Base-by-base conservation (phyloP, 495 filamentous ascomycete genomes). In the Neurospora terricola region DNA sequence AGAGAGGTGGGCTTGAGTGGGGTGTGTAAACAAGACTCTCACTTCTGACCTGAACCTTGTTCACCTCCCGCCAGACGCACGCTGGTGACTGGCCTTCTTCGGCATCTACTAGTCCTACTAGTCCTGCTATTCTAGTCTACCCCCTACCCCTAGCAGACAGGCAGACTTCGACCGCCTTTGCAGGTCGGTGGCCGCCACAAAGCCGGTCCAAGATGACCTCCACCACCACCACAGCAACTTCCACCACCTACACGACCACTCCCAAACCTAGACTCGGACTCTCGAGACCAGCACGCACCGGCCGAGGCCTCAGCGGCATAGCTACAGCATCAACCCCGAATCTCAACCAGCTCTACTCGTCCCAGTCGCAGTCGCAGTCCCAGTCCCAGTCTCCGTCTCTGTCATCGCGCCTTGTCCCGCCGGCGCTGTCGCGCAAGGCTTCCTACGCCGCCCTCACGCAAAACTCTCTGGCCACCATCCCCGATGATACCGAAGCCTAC, bases 191-290 rank as follows among this genome's bases (percentile, higher is more conserved):
- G 54, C 70, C 70, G 73, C 75, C 70, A 73, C 69, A 75, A 69
- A 43, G 48, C 62, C 34, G n/a, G 21, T 69, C 74, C 76, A 77
- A 79, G 71, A 81, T 81, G 79, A 76, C 80, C 71, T 74, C 74
- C 75, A 74, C 74, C 70, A 74, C 37, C 37, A 80, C 78, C 71
- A 76, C 80, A 74, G 45, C 45, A 54, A 54, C 54, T 62, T 62
- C 54, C 27, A 78, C 80, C 38, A 71, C 95, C 89, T 75, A 86
- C 83, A 80, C 94, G 90, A 80, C 95, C 90, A 40, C 93, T 89
- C 73, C 93, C 87, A 62, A 62, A 62, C 54, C 54, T 34, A 82
- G 96, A 91, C 72, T 91, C 92, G 78, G 96, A 80, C 73, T 81
- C 18, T 77, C 81, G 6, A 72, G 80, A 72, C 54, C 54, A 34